phyloP scores from a whole-genome alignment of 345 rosid species.

The Corchorus capsularis region DNA sequence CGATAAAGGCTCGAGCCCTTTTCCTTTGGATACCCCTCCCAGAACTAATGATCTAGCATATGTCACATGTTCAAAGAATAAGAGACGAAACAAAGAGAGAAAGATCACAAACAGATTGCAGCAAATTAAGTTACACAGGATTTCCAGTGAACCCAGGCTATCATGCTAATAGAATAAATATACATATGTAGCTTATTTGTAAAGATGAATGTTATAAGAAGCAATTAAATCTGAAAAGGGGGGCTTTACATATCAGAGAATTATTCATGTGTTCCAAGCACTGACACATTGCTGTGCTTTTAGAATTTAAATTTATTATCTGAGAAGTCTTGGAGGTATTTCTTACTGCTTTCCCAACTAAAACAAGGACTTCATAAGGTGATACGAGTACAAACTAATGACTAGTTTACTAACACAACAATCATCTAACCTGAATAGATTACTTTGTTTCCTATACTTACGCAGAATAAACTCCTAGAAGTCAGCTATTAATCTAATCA shows the following conservation, averaged over 20 bases:
- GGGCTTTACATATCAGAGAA: neutral
- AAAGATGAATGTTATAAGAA: neutral
- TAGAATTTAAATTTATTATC: neutral
- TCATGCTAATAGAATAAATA: neutral
- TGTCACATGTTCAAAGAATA: conserved; percentile 19
- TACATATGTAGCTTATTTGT: neutral
- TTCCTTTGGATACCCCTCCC: conserved; percentile 51
- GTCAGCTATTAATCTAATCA: neutral
- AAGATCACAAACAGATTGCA: conserved; percentile 11
- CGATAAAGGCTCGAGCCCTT: conserved; percentile 35
- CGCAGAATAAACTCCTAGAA: neutral
- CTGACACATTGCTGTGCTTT: neutral
- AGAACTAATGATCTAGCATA: conserved; percentile 57
- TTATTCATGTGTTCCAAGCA: neutral
- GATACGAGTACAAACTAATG: neutral
- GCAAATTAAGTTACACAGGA: conserved; percentile 9
- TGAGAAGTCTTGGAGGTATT: neutral
- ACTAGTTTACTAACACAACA: neutral
- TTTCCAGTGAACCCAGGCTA: neutral
- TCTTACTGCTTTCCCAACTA: conserved; percentile 8
- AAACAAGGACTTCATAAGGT: neutral
- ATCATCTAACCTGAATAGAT: neutral
- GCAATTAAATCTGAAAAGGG: neutral
- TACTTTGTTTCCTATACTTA: neutral
- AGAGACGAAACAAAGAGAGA: neutral